Evolutionary conservation across 176 grass and related monocot genomes (phyloP), one percentile per base, ranked within the genome.

Genomic region (Oryza glaberrima): DNA sequence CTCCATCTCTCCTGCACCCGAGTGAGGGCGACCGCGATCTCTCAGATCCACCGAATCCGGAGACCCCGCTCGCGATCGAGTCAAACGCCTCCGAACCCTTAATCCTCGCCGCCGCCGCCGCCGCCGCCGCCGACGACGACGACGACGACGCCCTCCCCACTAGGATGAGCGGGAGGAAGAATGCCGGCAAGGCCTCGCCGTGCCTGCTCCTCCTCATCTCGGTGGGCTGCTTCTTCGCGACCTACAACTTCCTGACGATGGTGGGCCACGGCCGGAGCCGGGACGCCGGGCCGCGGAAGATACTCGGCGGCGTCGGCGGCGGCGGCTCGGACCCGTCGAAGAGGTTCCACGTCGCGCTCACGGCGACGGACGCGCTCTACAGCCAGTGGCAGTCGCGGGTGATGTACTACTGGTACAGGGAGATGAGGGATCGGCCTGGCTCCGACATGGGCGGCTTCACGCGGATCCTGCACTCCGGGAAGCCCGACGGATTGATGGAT

Each of bases 371-470:
- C 25, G 93, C 96, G 12, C 43, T 93, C 3, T 99, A 99, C 90
- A 99, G 89, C 86, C 94, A 92, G 88, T 96, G 96, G 93, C 94
- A 99, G 88, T 99, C 93, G 67, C 87, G 91, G 88, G 77, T 99
- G 26, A 99, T 99, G 94, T 84, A 99, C 76, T 96, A 96, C 77
- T 99, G 96, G 93, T 99, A 99, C 76, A 91, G 40, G 69, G 80
- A 91, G 81, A 99, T 99, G 91, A 91, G 84, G 49, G 75, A 72
- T 17, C 80, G 82, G 8, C 88, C 89, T 0, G 91, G 90, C 23
- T 96, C 96, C 0, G 94, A 96, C 63, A 96, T 99, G 96, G 96
- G 96, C 19, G 96, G 96, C 49, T 99, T 99, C 81, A 99, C 96
- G 22, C 78, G 96, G 81, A 92, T 99, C 64, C 87, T 99, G 28